Evolutionary conservation across 768 basidiomycete species (phyloP), one percentile per base, ranked within the genome.

Genomic region (Favolaschia claudopus): DNA sequence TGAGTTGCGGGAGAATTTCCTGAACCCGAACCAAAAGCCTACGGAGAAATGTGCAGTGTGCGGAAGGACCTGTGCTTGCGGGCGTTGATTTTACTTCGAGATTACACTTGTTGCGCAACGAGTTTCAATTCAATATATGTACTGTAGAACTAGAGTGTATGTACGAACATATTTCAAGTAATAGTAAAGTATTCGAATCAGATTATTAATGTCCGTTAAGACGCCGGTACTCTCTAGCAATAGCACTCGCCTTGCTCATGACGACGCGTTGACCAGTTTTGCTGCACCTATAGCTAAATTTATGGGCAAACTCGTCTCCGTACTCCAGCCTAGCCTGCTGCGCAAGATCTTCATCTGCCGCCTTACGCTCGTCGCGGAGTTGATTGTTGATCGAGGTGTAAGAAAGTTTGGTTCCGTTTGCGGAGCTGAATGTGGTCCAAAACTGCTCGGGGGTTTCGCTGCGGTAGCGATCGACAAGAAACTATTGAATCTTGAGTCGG

Each of bases 1-100:
- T 1, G 64, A 72, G 14, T 53, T 34, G 10, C 70, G 74, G 1
- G 72, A 77, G 51, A 72, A 80, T 27, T 80, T 73, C 50, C 69
- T 80, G 33, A 74, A 79, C 42, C 71, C 75, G 0, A 58, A 71
- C 20, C 60, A 66, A 15, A 27, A 25, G 15, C 67, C 71, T 4
- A 63, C 65, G 13, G 40, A 66, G 0, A n/a, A 59, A 15, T 78
- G 76, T 52, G 51, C 34, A 32, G 31, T 54, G 2, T 77, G 74
- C 58, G 74, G 76, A 2, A 58, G 74, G 4, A 65, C 66, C 10
- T 77, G 75, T 58, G 52, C 60, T 14, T 76, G 74, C 61, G 59
- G 60, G 29, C 34, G 34, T n/a, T 55, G 28, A 27, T 32, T 44
- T 14, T 22, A 20, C 31, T 31, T 29, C 33, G 25, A 32, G 32